Conservation (phyloP, 768 basidiomycete species). For the Naematelia encephala region DNA sequence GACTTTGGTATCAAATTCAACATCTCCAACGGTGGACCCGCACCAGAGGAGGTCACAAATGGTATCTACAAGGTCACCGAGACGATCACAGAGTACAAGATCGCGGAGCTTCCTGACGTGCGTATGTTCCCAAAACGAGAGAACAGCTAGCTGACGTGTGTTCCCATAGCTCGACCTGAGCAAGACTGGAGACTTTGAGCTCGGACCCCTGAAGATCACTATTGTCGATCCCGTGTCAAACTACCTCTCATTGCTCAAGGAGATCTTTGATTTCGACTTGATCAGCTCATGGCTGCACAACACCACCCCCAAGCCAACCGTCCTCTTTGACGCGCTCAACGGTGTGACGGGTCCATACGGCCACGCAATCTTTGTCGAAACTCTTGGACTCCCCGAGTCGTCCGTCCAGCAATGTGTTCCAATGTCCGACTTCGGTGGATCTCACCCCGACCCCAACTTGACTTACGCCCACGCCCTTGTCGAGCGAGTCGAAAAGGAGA, state of each 20-base stretch:
- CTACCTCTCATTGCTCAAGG: slow-evolving; percentile 76
- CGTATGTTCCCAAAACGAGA: too few relatives aligned
- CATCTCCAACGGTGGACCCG: slow-evolving; percentile 93
- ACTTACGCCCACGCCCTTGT: slow-evolving; percentile 95
- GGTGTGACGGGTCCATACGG: slow-evolving; percentile 99
- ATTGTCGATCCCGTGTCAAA: slow-evolving; percentile 93
- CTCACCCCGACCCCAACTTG: slow-evolving; percentile 96
- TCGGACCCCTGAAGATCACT: slow-evolving; percentile 77
- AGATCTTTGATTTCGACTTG: slow-evolving; percentile 89
- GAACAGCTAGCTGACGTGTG: background rate
- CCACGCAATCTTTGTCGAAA: slow-evolving; percentile 74
- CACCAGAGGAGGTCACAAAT: slow-evolving; percentile 93
- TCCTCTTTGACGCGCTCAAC: slow-evolving; percentile 92
- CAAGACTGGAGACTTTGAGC: slow-evolving; percentile 71
- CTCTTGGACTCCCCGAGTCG: slow-evolving; percentile 71
- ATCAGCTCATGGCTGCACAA: slow-evolving; percentile 86
- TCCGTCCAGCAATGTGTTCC: slow-evolving; percentile 89
- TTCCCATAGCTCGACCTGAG: slow-evolving; percentile 69
- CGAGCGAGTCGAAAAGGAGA: slow-evolving; percentile 78
- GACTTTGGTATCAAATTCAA: slow-evolving; percentile 99
- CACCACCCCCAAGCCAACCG: slow-evolving; percentile 57
- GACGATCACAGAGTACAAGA: slow-evolving; percentile 77
- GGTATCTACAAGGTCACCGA: slow-evolving; percentile 90
- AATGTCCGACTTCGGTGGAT: slow-evolving; percentile 92
- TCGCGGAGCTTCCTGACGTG: slow-evolving; percentile 72